Base-by-base conservation (phyloP, 768 basidiomycete genomes). In the Trametopsis cervina region DNA sequence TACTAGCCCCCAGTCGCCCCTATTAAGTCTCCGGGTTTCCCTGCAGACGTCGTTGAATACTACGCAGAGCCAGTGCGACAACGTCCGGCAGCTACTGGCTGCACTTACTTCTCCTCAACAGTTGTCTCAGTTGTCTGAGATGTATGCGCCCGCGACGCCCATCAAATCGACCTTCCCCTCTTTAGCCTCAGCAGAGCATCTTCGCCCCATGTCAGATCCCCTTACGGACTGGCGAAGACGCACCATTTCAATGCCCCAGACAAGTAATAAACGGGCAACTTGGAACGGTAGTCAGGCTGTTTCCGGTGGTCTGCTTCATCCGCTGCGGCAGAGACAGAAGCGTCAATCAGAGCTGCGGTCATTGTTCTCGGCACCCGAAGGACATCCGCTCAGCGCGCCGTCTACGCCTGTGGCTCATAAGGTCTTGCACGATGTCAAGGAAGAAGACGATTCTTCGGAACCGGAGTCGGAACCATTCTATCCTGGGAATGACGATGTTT, bases 81-180 rank as follows among this genome's bases (percentile, higher is more conserved):
- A 85, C 49, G 78, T 91, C 54, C 84, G 89, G 25, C 81, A 83
- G 42, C 75, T 90, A 2, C 75, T 92, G 41, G 75, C 82, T 5
- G 89, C 88, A 12, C 76, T 92, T 40, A 83, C 89, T 0, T 78
- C 76, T 5, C 82, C 85, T 5, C 62, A 74, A 12, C 81, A 86
- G 54, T 69, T 89, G n/a, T 73, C 82, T 9, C 89, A 87, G 59
- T 72, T 92, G 10, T 71, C 85, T 10, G 89, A 89, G 65, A 92
- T 92, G 89, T 92, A 92, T 62, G 86, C 87, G 0, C 89, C 89
- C 4, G 76, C 87, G 0, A 86, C 83, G 0, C 83, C 85, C 3
- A 52, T 59, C 11, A 59, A 58, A 11, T 54, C 62, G 51, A 27
- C 63, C 55, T 54, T 62, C 60, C 22, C 52, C 23, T 22, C 69